Evolutionary conservation across 306 rosid genomes (phyloP).

Genomic region (Dalbergia cochinchinensis): DNA sequence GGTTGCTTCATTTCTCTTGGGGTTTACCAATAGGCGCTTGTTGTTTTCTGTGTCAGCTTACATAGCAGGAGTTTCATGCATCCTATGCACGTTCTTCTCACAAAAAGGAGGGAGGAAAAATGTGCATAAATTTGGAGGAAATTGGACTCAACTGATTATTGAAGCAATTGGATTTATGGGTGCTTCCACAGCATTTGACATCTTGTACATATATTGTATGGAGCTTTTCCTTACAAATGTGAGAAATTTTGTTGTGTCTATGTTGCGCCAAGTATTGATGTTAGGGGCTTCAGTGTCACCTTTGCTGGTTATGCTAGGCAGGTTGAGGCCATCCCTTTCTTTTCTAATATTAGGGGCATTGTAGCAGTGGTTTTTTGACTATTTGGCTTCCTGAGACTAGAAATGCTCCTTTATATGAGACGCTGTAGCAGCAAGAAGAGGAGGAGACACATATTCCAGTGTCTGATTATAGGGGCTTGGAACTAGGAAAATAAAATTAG

Average conservation of each 20-base stretch:
- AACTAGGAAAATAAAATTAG: constrained; percentile 22
- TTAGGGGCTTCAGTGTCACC: constrained; percentile 50
- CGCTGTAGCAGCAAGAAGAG: constrained; percentile 46
- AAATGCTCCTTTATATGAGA: constrained; percentile 49
- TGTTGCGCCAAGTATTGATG: constrained; percentile 46
- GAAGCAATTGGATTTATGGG: constrained; percentile 49
- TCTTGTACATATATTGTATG: constrained; percentile 46
- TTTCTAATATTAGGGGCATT: constrained; percentile 27
- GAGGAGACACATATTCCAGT: constrained; percentile 23
- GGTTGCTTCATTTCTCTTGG: constrained; percentile 38
- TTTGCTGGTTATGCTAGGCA: constrained; percentile 42
- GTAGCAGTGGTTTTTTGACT: constrained; percentile 29
- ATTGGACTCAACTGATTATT: constrained; percentile 32
- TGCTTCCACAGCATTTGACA: constrained; percentile 48
- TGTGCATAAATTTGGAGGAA: background rate
- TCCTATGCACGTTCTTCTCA: constrained; percentile 36
- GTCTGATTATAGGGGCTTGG: constrained; percentile 30
- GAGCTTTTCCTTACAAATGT: constrained; percentile 52
- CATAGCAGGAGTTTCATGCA: constrained; percentile 37
- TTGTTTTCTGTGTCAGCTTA: constrained; percentile 38
- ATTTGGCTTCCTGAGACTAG: constrained; percentile 49
- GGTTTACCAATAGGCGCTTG: constrained; percentile 34
- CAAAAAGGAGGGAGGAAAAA: background rate
- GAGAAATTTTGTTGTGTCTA: constrained; percentile 49
- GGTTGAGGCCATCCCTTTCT: constrained; percentile 44